phyloP scores from a whole-genome alignment of 2,329 filamentous ascomycete species.

The Penicillium sp. region DNA sequence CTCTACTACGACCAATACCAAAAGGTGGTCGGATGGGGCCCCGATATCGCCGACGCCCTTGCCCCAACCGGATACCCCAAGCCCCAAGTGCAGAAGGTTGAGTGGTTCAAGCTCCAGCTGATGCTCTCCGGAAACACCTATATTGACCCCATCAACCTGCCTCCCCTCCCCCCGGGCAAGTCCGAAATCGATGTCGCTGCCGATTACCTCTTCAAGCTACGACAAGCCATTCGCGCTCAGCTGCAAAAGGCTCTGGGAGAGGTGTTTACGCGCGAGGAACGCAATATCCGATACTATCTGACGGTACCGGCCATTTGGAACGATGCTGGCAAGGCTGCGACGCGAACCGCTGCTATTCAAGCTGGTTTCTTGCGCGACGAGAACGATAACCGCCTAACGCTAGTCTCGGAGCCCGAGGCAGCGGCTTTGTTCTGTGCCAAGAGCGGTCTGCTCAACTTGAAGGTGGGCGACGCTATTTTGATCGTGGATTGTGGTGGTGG shows the following conservation, averaged over 20 bases:
- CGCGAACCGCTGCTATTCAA: conserved; percentile 91
- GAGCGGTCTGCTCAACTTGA: conserved; percentile 90
- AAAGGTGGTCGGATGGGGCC: conserved; percentile 99
- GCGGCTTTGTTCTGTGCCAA: conserved; percentile 98
- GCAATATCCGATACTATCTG: conserved; percentile 95
- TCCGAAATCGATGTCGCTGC: conserved; percentile 99
- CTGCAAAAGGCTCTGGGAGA: conserved; percentile 95
- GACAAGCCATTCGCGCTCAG: conserved; percentile 93
- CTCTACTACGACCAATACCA: conserved; percentile 99
- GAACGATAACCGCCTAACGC: conserved; percentile 91
- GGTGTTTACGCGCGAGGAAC: conserved; percentile 96
- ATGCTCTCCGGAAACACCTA: conserved; percentile 99
- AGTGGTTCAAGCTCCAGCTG: conserved; percentile 99
- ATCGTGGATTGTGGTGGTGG: conserved; percentile 98
- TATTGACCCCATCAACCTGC: conserved; percentile 98
- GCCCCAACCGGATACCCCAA: conserved; percentile 97
- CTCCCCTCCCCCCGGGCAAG: conserved; percentile 93
- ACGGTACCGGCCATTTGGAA: conserved; percentile 99
- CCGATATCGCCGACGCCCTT: conserved; percentile 94
- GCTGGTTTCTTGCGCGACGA: conserved; percentile 95
- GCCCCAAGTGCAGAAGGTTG: conserved; percentile 95
- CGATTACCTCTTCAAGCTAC: conserved; percentile 97
- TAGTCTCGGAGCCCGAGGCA: conserved; percentile 95
- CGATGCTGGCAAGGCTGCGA: conserved; percentile 95
- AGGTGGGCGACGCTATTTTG: conserved; percentile 96